These are phyloP conservation scores for Alternaria consortialis DNA, from an alignment of 2,329 filamentous ascomycete species.

Conservation along the genomic window DNA sequence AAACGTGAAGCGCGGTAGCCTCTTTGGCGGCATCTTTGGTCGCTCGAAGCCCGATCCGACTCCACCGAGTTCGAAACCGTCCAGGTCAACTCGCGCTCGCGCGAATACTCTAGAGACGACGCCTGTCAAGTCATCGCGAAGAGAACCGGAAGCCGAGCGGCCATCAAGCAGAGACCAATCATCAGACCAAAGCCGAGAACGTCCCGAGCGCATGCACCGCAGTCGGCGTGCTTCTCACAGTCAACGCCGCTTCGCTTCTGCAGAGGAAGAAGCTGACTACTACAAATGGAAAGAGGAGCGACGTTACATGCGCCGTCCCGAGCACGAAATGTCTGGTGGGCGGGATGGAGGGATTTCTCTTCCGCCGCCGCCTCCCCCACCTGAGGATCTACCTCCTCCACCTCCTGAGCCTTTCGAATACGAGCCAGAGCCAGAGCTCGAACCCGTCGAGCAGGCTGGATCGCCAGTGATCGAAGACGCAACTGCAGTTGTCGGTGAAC, in stretches of 20 bases:
- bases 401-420: constrained; percentile 34
- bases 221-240: constrained; percentile 41
- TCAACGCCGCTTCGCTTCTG: constrained; percentile 36
- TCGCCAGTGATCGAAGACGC: constrained; percentile 38
- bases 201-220: constrained; percentile 43
- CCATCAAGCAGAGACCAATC: constrained; percentile 43
- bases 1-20: constrained; percentile 37
- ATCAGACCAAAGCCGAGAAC: constrained; percentile 45
- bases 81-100: constrained; percentile 35
- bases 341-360: constrained; percentile 38
- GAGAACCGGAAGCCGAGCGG: constrained; percentile 33
- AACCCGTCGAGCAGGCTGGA: constrained; percentile 14
- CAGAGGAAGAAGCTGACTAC: constrained; percentile 47
- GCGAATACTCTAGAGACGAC: constrained; percentile 36
- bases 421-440: constrained; percentile 23
- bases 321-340: constrained; percentile 41
- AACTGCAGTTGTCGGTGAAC: constrained; percentile 35
- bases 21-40: constrained; percentile 45
- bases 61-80: constrained; percentile 33
- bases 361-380: constrained; percentile 12
- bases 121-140: constrained; percentile 24
- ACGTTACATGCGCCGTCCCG: constrained; percentile 33
- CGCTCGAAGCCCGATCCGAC: constrained; percentile 44
- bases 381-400: constrained; percentile 31
- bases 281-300: constrained; percentile 42